Evolutionary conservation across 2,329 filamentous ascomycete species (phyloP).

Genomic region (Paecilomyces fulvus): DNA sequence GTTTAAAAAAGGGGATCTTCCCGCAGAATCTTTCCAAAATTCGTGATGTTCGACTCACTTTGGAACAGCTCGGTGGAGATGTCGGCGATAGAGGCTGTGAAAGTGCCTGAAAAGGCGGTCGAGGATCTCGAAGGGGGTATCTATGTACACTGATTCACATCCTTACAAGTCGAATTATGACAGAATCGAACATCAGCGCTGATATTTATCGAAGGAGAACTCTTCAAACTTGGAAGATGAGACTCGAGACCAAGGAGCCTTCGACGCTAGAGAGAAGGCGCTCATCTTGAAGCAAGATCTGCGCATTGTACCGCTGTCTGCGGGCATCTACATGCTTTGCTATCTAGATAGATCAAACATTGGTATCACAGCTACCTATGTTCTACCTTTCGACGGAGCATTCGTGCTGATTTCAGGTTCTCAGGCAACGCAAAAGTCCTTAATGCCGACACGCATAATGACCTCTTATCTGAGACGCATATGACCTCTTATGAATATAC

Average conservation of each 20-base stretch:
- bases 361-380: conserved; percentile 32
- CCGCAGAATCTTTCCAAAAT: not conserved
- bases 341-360: conserved; percentile 63
- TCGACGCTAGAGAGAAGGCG: conserved; percentile 15
- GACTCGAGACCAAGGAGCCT: conserved; percentile 4
- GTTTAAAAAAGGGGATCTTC: not conserved
- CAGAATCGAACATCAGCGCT: not conserved
- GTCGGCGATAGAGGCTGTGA: not conserved
- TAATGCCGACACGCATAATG: conserved; percentile 51
- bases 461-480: conserved; percentile 53
- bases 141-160: not conserved
- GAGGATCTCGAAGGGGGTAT: not conserved
- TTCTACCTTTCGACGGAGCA: not conserved
- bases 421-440: conserved; percentile 55
- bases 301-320: conserved; percentile 55
- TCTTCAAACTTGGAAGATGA: conserved; percentile 1
- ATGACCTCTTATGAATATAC: conserved; percentile 57
- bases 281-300: conserved; percentile 53
- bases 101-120: not conserved
- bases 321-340: conserved; percentile 57
- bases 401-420: conserved; percentile 5
- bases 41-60: not conserved
- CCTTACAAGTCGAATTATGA: too few species aligned
- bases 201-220: not conserved
- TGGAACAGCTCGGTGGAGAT: not conserved